These are phyloP conservation scores for Geotrichum restrictum DNA, from an alignment of 1,139 yeast genomes.

Conservation along the genomic window DNA sequence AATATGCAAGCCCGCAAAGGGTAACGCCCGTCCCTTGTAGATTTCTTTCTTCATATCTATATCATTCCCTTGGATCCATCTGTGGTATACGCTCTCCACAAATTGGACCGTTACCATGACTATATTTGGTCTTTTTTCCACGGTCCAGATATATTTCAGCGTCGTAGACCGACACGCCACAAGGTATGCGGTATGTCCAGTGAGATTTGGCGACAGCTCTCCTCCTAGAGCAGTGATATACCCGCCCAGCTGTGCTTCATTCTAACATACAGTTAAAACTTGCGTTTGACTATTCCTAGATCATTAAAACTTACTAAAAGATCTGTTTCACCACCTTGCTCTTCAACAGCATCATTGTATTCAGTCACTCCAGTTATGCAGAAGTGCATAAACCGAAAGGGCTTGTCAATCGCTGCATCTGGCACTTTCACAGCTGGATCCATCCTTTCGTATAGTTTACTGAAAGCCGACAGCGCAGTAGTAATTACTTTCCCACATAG, in stretches of 20 bases:
- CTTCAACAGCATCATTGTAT: slow-evolving; percentile 6
- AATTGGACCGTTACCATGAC: slow-evolving; percentile 50
- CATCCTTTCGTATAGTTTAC: too few relatives aligned
- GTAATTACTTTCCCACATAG: too few relatives aligned
- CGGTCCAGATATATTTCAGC: slow-evolving; percentile 67
- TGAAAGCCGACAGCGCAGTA: too few relatives aligned
- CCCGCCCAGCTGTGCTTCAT: slow-evolving; percentile 23
- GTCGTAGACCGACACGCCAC: slow-evolving; percentile 59
- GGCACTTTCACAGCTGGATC: neutral
- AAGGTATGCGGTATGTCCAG: slow-evolving; percentile 62
- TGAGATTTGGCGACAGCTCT: slow-evolving; percentile 52
- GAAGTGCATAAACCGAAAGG: slow-evolving; percentile 18
- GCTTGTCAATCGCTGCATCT: slow-evolving; percentile 12
- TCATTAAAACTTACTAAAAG: slow-evolving; percentile 9
- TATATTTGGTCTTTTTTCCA: slow-evolving; percentile 57
- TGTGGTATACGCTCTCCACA: slow-evolving; percentile 45
- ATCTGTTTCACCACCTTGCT: neutral
- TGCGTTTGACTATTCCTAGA: too few relatives aligned
- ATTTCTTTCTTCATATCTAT: slow-evolving; percentile 34
- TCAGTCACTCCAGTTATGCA: slow-evolving; percentile 20
- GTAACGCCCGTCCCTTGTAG: slow-evolving; percentile 37
- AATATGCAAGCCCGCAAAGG: slow-evolving; percentile 48
- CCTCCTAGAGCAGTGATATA: slow-evolving; percentile 62
- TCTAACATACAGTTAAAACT: slow-evolving; percentile 17
- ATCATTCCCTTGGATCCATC: slow-evolving; percentile 56